Conservation (phyloP, 2,329 filamentous ascomycete genomes). For the Colletotrichum paranaense region DNA sequence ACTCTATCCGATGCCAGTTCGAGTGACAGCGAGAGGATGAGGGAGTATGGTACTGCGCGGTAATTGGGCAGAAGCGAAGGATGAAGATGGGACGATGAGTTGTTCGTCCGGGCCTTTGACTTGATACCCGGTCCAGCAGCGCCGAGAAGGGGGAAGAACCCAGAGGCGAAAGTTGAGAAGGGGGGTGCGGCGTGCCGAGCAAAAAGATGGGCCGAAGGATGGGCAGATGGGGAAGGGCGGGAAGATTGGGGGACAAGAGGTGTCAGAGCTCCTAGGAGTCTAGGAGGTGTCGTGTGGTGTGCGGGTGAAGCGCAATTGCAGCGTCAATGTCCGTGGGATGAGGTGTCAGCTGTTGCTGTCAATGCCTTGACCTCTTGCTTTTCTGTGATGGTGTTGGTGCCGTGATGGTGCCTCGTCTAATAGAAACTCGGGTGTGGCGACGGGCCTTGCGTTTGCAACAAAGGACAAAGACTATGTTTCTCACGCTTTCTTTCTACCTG, state of each 20-base stretch:
- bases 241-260: constrained; percentile 29
- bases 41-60: neutral
- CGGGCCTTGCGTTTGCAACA: constrained; percentile 27
- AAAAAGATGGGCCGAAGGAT: constrained; percentile 24
- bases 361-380: neutral
- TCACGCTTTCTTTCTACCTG: neutral
- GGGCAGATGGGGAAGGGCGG: constrained; percentile 25
- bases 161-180: neutral
- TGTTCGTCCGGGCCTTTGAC: constrained; percentile 30
- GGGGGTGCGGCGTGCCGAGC: neutral
- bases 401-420: constrained; percentile 7
- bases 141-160: neutral
- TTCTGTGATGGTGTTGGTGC: neutral
- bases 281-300: constrained; percentile 15
- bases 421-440: constrained; percentile 5
- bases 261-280: constrained; percentile 24
- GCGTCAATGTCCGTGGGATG: constrained; percentile 25
- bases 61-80: constrained; percentile 19
- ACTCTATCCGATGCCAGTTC: constrained; percentile 27
- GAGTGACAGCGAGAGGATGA: constrained; percentile 14
- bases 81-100: constrained; percentile 28
- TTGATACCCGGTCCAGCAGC: constrained; percentile 24
- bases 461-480: constrained; percentile 1
- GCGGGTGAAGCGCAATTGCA: constrained; percentile 10
- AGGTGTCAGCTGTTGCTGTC: constrained; percentile 3